These are phyloP conservation scores for Ganoderma lucidum DNA, from an alignment of 1,284 basidiomycete species.

Conservation along the genomic window DNA sequence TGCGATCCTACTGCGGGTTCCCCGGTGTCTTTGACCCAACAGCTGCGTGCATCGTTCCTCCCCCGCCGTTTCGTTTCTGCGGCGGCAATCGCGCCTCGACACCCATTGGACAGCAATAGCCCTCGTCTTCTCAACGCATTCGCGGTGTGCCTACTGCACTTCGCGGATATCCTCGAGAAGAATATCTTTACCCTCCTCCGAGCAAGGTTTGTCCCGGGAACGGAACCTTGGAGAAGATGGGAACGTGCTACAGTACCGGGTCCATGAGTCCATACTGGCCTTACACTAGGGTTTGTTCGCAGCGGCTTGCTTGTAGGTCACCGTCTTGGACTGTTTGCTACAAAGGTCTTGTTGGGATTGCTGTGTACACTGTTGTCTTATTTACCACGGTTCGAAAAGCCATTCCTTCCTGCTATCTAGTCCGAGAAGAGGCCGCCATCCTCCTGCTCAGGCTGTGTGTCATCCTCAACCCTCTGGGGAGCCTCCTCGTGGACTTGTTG, in stretches of 20 bases:
- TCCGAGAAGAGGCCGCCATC: constrained; percentile 39
- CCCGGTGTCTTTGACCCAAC: constrained; percentile 22
- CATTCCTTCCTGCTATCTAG: constrained; percentile 1
- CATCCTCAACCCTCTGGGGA: background rate
- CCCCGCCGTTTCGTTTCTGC: constrained; percentile 24
- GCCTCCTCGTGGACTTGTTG: background rate
- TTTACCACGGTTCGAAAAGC: background rate
- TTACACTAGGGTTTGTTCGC: background rate
- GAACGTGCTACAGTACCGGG: constrained; percentile 27
- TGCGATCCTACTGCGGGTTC: background rate
- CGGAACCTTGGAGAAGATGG: constrained; percentile 40
- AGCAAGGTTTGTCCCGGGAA: constrained; percentile 38
- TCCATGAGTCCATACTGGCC: background rate
- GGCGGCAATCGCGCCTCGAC: constrained; percentile 20
- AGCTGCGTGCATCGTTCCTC: constrained; percentile 25
- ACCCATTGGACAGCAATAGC: constrained; percentile 30
- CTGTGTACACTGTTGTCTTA: background rate
- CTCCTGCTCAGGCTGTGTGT: constrained; percentile 20
- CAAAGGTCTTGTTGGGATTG: background rate
- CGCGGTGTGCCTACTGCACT: constrained; percentile 22
- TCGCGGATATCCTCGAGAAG: constrained; percentile 30
- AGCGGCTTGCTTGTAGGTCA: background rate
- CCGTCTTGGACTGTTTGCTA: background rate
- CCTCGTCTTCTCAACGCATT: constrained; percentile 10
- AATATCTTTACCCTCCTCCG: constrained; percentile 26